Conservation (phyloP, 1,139 yeast genomes). For the Kurtzmaniella quercitrusa region DNA sequence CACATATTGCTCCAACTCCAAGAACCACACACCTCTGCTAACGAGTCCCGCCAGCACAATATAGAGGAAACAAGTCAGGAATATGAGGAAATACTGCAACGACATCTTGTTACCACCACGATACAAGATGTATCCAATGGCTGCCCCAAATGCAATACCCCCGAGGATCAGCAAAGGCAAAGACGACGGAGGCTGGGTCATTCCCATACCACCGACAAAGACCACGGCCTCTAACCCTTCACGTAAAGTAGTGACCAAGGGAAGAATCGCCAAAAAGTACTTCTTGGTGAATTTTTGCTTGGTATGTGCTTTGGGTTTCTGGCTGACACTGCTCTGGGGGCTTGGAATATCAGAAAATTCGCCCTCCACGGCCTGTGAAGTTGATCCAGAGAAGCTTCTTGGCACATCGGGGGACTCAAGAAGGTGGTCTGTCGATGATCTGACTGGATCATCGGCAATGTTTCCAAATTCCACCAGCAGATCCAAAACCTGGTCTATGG, state of each 20-base stretch:
- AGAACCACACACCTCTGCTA: constrained; percentile 79
- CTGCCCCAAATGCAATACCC: constrained; percentile 32
- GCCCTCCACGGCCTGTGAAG: not conserved
- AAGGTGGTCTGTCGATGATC: not conserved
- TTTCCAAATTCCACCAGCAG: not conserved
- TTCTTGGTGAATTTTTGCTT: constrained; percentile 20
- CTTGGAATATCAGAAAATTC: not conserved
- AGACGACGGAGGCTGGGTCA: constrained; percentile 34
- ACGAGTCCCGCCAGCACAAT: constrained; percentile 43
- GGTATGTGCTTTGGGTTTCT: not conserved
- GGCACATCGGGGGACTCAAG: not conserved
- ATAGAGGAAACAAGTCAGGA: constrained; percentile 40
- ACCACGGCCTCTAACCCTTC: constrained; percentile 49
- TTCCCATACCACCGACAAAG: constrained; percentile 46
- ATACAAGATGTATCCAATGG: constrained; percentile 34
- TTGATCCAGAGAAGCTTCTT: not conserved
- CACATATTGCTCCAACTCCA: constrained; percentile 67
- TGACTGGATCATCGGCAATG: not conserved
- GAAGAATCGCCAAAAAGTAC: constrained; percentile 37
- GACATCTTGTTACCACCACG: constrained; percentile 40
- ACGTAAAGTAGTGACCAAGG: constrained; percentile 41
- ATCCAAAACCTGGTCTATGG: not conserved
- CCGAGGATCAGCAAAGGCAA: constrained; percentile 35
- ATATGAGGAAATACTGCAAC: constrained; percentile 37
- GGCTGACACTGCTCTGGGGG: not conserved